Base-by-base conservation (phyloP, 352 stramenopile genomes). In the Plasmopara viticola region DNA sequence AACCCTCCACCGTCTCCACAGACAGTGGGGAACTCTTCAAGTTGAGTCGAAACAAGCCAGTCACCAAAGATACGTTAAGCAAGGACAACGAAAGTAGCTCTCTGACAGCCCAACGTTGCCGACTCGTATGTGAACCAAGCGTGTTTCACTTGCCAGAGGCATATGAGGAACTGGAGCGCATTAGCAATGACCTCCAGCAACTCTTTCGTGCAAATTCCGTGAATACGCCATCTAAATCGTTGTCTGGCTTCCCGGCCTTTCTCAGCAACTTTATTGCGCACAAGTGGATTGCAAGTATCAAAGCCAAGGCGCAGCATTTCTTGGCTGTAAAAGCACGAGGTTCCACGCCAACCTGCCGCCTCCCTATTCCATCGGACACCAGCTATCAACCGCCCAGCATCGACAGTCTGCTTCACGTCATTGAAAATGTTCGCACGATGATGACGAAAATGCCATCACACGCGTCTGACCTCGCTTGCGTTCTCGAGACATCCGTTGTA, bases 271-370 rank as follows among this genome's bases (percentile, higher is more conserved):
- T 90, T 39, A 76, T 88, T 29, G 62, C 60, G 2, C 60, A 72
- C n/a, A 84, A 85, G 44, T 93, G 82, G 82, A 75, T 90, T 48
- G 74, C 78, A 15, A 86, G 84, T 43, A 70, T 93, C 34, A 84
- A 88, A 49, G 42, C 58, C 4, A 86, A 88, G 37, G 79, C 82
- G 0, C 73, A 84, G 65, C 67, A 85, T 44, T 84, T 85, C 45
- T 47, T 89, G 9, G 68, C 60, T 6, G 60, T 78, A 12, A 89
- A 86, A 50, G 72, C 77, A 30, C 74, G 70, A 0, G 74, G 67
- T 42, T 44, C 62, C 6, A 70, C 70, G 14, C 67, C 55, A n/a
- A 68, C 57, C 1, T 80, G 67, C 15, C 78, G 70, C 0, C 59
- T 87, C 3, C 69, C 78, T 0, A 68, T 86, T 44, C 78, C 78